Base-by-base conservation (phyloP, 208 protist genomes). In the Phytomonas sp. region DNA sequence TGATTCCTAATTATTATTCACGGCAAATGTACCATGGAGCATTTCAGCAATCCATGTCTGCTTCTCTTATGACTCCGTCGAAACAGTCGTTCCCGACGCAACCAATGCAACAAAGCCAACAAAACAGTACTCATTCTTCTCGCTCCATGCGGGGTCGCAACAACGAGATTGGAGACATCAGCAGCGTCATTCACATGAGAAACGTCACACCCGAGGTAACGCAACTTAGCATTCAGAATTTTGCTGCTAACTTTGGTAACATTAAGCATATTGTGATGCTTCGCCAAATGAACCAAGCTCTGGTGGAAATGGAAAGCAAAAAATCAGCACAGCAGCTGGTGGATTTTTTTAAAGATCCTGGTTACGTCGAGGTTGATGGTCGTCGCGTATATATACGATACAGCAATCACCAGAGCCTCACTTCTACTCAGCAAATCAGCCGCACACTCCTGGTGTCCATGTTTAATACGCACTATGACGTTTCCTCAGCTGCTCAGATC, bases 231-330 rank as follows among this genome's bases (percentile, higher is more conserved):
- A 88, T 97, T 62, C 87, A 95, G 65, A 93, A 86, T 59, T 67
- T 97, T 45, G 86, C 82, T 29, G 81, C 88, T 66, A 87, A 93
- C 70, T 97, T 97, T 72, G 92, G 92, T 63, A 84, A 91, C 52
- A 89, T 97, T 62, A 90, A 91, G 68, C 91, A 95, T 76, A 89
- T 97, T 78, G 92, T 97, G 31, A 95, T 97, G 92, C 89, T 97
- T 62, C 84, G 92, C 2, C 88, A 94, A 77, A 97, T 94, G 90
- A 94, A 97, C 66, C 92, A 97, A 81, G 89, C 92, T 10, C 83
- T 97, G 2, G 80, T 97, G 60, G 88, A 97, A 80, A 97, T 97
- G 92, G 91, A 95, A 75, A 91, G 74, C 56, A 77, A 73, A 59
- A 89, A 93, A 73, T 88, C 83, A 42, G 92, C 92, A 29, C 86